Conservation (phyloP, 1,284 basidiomycete species). For the Boletus albobrunnescens region DNA sequence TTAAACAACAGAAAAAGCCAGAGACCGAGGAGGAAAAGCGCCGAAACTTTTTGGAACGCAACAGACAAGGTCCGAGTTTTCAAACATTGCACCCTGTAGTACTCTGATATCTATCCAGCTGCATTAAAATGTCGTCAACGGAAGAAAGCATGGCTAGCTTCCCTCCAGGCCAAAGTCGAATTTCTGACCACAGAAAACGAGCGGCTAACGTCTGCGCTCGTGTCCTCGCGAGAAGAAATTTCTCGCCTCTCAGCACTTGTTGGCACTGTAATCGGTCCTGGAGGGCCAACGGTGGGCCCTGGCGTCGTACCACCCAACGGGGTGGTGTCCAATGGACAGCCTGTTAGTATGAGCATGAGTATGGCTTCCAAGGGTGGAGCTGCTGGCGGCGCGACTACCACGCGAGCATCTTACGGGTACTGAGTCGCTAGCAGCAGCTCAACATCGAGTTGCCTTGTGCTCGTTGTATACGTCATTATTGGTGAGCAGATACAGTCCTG, state of each 20-base stretch:
- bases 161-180: slow-evolving; percentile 92
- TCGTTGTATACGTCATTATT: slow-evolving; percentile 10
- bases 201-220: slow-evolving; percentile 75
- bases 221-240: slow-evolving; percentile 74
- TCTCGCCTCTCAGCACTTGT: slow-evolving; percentile 71
- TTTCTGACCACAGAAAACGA: slow-evolving; percentile 90
- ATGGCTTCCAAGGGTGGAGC: slow-evolving; percentile 35
- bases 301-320: slow-evolving; percentile 26
- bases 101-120: slow-evolving; percentile 47
- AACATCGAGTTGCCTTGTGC: slow-evolving; percentile 3
- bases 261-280: slow-evolving; percentile 51
- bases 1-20: slow-evolving; percentile 55
- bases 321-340: slow-evolving; percentile 32
- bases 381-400: slow-evolving; percentile 15
- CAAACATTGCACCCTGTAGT: not conserved
- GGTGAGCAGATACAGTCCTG: slow-evolving; percentile 12
- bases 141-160: slow-evolving; percentile 95
- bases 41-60: slow-evolving; percentile 90
- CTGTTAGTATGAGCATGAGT: slow-evolving; percentile 45
- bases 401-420: slow-evolving; percentile 35
- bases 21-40: slow-evolving; percentile 97
- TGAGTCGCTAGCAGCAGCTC: slow-evolving; percentile 14
- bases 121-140: slow-evolving; percentile 98
- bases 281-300: slow-evolving; percentile 27
- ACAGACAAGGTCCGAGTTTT: slow-evolving; percentile 75